Base-by-base conservation (phyloP, 176 grass and related monocot species). In the Oryza officinalis region DNA sequence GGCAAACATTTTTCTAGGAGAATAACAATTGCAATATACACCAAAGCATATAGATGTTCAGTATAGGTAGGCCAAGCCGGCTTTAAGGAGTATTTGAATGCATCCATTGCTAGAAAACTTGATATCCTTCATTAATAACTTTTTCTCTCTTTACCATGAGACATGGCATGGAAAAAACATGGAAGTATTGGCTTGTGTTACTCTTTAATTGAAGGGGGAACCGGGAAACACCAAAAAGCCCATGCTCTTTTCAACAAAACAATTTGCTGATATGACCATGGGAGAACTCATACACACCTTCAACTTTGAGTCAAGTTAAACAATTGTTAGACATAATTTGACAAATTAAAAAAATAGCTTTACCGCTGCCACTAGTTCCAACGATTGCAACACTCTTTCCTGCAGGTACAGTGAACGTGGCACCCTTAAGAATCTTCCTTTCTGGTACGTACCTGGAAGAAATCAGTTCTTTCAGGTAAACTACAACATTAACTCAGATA, bases 331-430 rank as follows among this genome's bases (percentile, higher is more conserved):
- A 30, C 28, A 52, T 37, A 49, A 11, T 49, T 84, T 69, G 63
- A 65, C 40, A 79, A 38, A 41, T 86, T 1, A 35, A 40, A 73
- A 38, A 68, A 80, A 80, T 30, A 30, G 33, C 37, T 71, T 93
- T 94, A 98, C 96, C 96, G 22, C 96, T 95, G 67, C 96, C 96
- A 78, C 96, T 98, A 75, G 96, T 92, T 90, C 96, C 96, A 79
- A 98, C 96, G 80, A 96, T 98, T 20, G 96, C 96, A 79, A 92
- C 77, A 66, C 89, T 98, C 87, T 82, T 95, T 85, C 96, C 96
- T 75, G 96, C 93, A 8, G 93, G 91, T 75, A 98, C 96, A 64
- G 87, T 84, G 83, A 98, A 98, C 45, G 96, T 94, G 68, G 87
- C 67, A 54, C 96, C 93, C 85, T 94, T 85, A 78, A 98, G 89